A percentile compares a stretch with the other conserved stretches of the same genome.
Conservation (phyloP, 148 eudicot genomes). For the Hydrangea macrophylla region DNA sequence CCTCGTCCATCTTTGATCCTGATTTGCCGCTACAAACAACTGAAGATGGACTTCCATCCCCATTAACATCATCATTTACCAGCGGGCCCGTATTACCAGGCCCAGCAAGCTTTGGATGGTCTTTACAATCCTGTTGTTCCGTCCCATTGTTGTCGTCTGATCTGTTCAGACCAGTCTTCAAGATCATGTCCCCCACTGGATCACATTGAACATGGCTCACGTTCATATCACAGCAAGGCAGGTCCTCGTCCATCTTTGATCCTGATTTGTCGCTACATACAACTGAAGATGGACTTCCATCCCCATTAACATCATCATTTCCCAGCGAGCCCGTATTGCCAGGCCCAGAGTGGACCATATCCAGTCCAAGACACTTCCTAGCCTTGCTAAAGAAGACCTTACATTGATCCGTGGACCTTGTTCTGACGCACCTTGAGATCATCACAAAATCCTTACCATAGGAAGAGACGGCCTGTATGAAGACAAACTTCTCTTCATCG, state of each 20-base stretch:
- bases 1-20: slow-evolving; percentile 45
- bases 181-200: slow-evolving; percentile 21
- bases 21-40: slow-evolving; percentile 50
- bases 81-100: slow-evolving; percentile 25
- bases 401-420: slow-evolving; percentile 73
- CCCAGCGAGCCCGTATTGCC: slow-evolving; percentile 24
- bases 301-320: slow-evolving; percentile 44
- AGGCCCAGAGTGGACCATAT: slow-evolving; percentile 32
- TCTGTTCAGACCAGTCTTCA: slow-evolving; percentile 26
- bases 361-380: slow-evolving; percentile 69
- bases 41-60: slow-evolving; percentile 54
- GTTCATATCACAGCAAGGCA: slow-evolving; percentile 26
- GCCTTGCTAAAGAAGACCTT: slow-evolving; percentile 78
- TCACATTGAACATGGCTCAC: slow-evolving; percentile 27
- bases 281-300: slow-evolving; percentile 53
- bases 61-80: slow-evolving; percentile 40
- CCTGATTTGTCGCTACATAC: slow-evolving; percentile 50
- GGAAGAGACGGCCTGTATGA: slow-evolving; percentile 64
- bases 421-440: slow-evolving; percentile 63
- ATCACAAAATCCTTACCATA: slow-evolving; percentile 71
- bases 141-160: slow-evolving; percentile 23
- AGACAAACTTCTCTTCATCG: slow-evolving; percentile 69
- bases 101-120: too few species aligned
- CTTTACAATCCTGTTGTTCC: slow-evolving; percentile 24
- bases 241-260: slow-evolving; percentile 48